Base-by-base conservation (phyloP, 2,329 filamentous ascomycete genomes). In the Botrytis aclada region DNA sequence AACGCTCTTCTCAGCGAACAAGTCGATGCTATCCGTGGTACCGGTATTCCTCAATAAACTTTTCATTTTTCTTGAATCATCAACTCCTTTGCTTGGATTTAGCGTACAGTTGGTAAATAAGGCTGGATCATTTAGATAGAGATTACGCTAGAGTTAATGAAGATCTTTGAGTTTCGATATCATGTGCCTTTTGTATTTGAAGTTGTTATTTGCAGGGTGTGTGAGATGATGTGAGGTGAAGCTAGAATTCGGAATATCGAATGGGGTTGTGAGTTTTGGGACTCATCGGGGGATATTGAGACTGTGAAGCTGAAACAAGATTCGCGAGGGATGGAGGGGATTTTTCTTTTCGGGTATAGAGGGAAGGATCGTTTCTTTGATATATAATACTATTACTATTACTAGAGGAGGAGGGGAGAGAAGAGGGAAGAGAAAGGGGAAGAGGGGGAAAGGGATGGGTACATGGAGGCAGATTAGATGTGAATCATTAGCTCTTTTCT, bases 21-120 rank as follows among this genome's bases (percentile, higher is more conserved):
- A 67, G 78, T 81, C 32, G 80, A 81, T 77, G 77, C 78, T 63
- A 80, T 81, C 70, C 78, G 77, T 22, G 78, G 78, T 47, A 77
- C 79, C 29, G 60, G 69, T 18, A 20, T 71, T 25, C 34, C 64
- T 25, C n/a, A 67, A 41, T 67, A 67, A 34, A 67, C 41, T 9
- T 29, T 18, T 29, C 2, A 18, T 10, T 62, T 61, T 39, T 9
- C 22, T 61, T 61, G 58, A 61, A 39, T 14, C 12, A n/a, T 61
- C 20, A 16, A 10, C 12, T 61, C 25, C n/a, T 61, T n/a, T 18
- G 60, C 34, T 18, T 62, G 37, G 3, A 62, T 62, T 62, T 39
- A 62, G 60, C 60, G 34, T 41, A 62, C 12, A 41, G 3, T 39
- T 39, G 12, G 12, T 37, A 41, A 22, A 37, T 61, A 14, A 25